phyloP scores from a whole-genome alignment of 768 basidiomycete species.

The Calocera viscosa region DNA sequence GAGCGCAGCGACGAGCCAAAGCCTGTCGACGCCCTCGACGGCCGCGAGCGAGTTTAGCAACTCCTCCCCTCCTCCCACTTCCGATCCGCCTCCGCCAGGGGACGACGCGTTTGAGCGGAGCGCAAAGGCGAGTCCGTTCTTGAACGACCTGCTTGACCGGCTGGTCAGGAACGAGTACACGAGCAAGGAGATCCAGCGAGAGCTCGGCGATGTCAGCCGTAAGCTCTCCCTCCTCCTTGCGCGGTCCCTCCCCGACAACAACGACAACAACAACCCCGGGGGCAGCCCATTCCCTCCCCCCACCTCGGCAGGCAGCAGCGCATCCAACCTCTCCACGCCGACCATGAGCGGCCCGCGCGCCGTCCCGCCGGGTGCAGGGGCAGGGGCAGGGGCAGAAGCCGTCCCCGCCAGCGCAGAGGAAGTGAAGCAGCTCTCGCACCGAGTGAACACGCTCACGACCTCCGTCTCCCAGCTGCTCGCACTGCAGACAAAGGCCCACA shows the following conservation, averaged over 20 bases:
- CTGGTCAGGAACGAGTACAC: conserved; percentile 57
- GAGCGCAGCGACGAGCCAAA: neutral
- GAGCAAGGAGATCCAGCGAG: conserved; percentile 58
- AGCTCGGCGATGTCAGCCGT: conserved; percentile 58
- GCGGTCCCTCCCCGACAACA: conserved; percentile 30
- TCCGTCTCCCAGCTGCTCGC: conserved; percentile 78
- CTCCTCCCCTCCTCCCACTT: neutral
- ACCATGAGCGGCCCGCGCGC: conserved; percentile 14
- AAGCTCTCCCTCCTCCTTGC: conserved; percentile 70
- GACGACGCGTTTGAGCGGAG: conserved; percentile 49
- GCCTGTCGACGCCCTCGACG: neutral
- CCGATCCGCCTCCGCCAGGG: neutral
- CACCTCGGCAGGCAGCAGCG: neutral
- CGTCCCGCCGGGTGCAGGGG: neutral
- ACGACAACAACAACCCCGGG: neutral
- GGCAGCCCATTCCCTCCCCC: conserved; percentile 1
- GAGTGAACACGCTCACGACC: conserved; percentile 64
- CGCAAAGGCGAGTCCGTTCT: conserved; percentile 59
- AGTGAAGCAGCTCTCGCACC: conserved; percentile 56
- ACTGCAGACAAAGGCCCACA: conserved; percentile 49
- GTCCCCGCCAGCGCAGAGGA: conserved; percentile 27
- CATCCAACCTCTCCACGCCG: conserved; percentile 10
- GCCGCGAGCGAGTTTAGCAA: conserved; percentile 4
- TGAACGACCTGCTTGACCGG: conserved; percentile 65
- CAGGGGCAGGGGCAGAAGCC: neutral